These are phyloP conservation scores for Tolypocladium paradoxum DNA, from an alignment of 2,329 filamentous ascomycete genomes.

Conservation along the genomic window DNA sequence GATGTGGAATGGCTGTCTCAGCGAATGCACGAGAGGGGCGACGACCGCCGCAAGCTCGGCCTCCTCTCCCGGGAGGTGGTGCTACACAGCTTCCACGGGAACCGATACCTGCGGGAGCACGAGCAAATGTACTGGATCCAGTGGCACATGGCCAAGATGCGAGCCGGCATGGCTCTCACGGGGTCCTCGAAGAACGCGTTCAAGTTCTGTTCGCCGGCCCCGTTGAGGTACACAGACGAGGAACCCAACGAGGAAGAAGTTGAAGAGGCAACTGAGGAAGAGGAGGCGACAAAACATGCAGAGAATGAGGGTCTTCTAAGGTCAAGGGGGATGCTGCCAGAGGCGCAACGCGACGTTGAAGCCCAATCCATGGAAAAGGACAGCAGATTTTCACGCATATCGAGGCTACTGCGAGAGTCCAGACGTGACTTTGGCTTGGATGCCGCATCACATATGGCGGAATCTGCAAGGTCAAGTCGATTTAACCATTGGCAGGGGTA, in stretches of 20 bases:
- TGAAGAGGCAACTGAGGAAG: not conserved
- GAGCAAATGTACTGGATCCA: constrained; percentile 49
- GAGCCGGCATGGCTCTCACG: constrained; percentile 6
- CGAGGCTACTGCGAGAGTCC: not conserved
- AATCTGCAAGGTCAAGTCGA: not conserved
- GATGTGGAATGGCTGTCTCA: constrained; percentile 42
- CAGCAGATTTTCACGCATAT: not conserved
- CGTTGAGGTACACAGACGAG: constrained; percentile 10
- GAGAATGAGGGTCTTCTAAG: not conserved
- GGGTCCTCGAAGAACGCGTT: constrained; percentile 7
- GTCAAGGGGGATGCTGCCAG: not conserved
- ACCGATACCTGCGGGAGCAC: constrained; percentile 50
- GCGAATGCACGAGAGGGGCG: constrained; percentile 50
- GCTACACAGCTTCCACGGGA: constrained; percentile 46
- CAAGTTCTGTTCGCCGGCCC: constrained; percentile 9
- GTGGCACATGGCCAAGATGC: constrained; percentile 22
- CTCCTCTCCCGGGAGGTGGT: constrained; percentile 49
- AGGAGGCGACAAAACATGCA: not conserved
- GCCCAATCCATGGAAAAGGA: not conserved
- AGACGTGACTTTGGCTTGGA: not conserved
- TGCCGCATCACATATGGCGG: not conserved
- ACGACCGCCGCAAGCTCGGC: constrained; percentile 43
- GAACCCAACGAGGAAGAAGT: constrained; percentile 7
- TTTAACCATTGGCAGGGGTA: not conserved
- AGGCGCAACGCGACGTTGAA: not conserved